Evolutionary conservation across 306 rosid genomes (phyloP), one percentile per base, ranked within the genome.

Genomic region (Sphenostylis stenocarpa): DNA sequence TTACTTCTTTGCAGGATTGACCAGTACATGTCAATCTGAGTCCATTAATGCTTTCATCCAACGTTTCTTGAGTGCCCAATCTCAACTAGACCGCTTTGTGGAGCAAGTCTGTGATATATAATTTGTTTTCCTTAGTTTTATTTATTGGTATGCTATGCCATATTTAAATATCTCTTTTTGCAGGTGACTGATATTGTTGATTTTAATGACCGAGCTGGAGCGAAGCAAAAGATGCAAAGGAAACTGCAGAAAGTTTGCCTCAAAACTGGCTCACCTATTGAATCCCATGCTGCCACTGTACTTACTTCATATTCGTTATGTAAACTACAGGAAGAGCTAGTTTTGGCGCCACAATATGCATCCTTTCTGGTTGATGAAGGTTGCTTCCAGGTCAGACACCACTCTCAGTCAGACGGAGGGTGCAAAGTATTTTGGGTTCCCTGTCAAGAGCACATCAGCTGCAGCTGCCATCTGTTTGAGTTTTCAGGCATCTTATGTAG

Each of bases 321-420:
- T 64, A 93, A 93, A 83, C 91, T 93, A 51, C 96, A 93, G 82
- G 97, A 89, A 61, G 94, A 93, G 89, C 90, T 93, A 72, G 89
- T 90, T 61, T 80, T 85, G 89, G 97, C 97, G 1, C 97, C 97
- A 6, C 96, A 89, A 67, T 89, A 88, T 62, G 97, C 97, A 16
- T 88, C 92, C 16, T 79, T 93, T 73, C 73, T 80, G 48, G 82
- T 86, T 41, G 94, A 86, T 64, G 97, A 93, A 73, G 85, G 91
- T 73, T 84, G 87, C 85, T 93, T 90, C 88, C 92, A 93, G 85
- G 94, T 93, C 81, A 82, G 92, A 78, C 92, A 93, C 85, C 97
- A 93, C 73, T 83, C 94, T 19, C 90, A 88, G 82, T 76, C 80
- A 76, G 91, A 93, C n/a, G 94, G 96, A 77, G 97, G 94, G 51